Conservation (phyloP, 2,329 filamentous ascomycete genomes). For the Pseudogymnoascus verrucosus region DNA sequence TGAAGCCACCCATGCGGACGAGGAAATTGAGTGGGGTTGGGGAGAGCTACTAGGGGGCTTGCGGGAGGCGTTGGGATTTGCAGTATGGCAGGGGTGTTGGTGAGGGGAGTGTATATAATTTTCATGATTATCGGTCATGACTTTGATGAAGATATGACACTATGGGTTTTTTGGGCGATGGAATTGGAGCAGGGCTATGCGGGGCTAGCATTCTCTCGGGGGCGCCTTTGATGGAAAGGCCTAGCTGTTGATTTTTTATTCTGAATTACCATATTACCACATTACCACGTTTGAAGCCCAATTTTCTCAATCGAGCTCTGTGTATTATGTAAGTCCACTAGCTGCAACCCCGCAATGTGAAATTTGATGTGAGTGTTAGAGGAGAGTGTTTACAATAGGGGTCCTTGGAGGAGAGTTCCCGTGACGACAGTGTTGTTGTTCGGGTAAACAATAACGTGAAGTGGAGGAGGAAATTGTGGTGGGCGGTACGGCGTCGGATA, state of each 20-base stretch:
- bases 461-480: not conserved
- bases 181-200: not conserved
- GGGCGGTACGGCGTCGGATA: not conserved
- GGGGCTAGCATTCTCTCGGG: not conserved
- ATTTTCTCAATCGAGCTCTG: not conserved
- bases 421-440: not conserved
- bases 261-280: not conserved
- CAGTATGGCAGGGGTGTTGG: not conserved
- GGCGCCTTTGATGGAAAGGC: not conserved
- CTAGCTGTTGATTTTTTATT: not conserved
- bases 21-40: conserved; percentile 46
- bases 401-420: not conserved
- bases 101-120: not conserved
- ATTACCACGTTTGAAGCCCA: not conserved
- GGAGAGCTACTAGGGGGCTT: conserved; percentile 43
- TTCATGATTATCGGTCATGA: conserved; percentile 8
- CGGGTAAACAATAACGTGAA: not conserved
- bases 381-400: not conserved
- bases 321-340: not conserved
- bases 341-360: not conserved
- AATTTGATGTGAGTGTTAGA: not conserved
- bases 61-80: conserved; percentile 1
- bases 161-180: conserved; percentile 3
- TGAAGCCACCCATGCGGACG: conserved; percentile 25
- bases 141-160: conserved; percentile 8